phyloP scores from a whole-genome alignment of 129 eudicot species.

The Pulicaria dysenterica region DNA sequence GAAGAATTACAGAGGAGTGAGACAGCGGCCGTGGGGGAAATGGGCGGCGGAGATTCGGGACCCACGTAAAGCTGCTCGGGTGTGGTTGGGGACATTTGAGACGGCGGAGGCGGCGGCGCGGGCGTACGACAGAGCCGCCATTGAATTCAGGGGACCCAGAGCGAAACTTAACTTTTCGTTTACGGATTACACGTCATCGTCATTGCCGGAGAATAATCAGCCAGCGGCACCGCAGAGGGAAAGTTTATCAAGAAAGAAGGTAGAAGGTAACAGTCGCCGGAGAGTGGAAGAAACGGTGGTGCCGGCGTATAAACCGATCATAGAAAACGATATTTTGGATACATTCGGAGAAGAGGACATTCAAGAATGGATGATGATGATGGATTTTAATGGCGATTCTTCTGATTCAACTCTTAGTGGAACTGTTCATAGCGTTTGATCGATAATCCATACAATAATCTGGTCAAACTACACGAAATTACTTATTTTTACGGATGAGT shows the following conservation, averaged over 20 bases:
- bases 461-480: conserved; percentile 17
- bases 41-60: conserved; percentile 88
- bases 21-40: conserved; percentile 84
- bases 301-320: conserved; percentile 1
- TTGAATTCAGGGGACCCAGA: conserved; percentile 70
- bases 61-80: conserved; percentile 67
- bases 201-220: conserved; percentile 6
- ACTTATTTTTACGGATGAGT: background rate
- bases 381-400: conserved; percentile 56
- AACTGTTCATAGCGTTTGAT: conserved; percentile 42
- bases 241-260: conserved; percentile 5
- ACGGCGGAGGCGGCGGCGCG: conserved; percentile 78
- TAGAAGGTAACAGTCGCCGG: background rate
- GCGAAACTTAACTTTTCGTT: conserved; percentile 68
- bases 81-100: conserved; percentile 81
- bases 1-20: conserved; percentile 80
- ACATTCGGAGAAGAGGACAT: conserved; percentile 51
- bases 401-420: conserved; percentile 53
- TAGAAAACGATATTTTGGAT: conserved; percentile 47
- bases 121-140: conserved; percentile 67
- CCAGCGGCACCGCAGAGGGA: background rate
- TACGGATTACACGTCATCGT: conserved; percentile 33
- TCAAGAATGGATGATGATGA: conserved; percentile 60
- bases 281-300: conserved; percentile 7
- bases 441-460: background rate